Percentiles rank a stretch among this genome's conserved stretches.
Evolutionary conservation across 1,284 basidiomycete genomes (phyloP).

Genomic region (Boletellus sp.): DNA sequence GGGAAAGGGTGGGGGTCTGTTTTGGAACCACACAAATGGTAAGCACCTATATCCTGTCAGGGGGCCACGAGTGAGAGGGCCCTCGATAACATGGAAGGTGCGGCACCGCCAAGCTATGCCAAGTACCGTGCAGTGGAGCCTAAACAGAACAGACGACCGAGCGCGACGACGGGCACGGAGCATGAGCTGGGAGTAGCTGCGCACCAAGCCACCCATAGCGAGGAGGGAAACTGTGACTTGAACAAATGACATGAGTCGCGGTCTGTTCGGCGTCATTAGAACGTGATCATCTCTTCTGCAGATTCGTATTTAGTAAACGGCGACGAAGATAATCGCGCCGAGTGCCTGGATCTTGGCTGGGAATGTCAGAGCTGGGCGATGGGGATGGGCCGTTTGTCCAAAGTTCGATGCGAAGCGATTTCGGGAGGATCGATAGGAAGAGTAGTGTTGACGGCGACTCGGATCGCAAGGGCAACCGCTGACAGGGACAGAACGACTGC

Average conservation of each 20-base stretch:
- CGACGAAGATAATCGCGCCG: neutral
- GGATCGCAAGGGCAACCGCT: no score
- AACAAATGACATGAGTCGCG: neutral
- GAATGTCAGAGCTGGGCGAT: slow-evolving; percentile 1
- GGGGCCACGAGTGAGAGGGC: neutral
- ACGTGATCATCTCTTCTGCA: neutral
- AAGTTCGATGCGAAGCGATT: neutral
- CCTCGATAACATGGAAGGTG: neutral
- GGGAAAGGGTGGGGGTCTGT: no score
- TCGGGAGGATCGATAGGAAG: neutral
- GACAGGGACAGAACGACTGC: no score
- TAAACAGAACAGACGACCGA: neutral
- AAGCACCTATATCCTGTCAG: no score
- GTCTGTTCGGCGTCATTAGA: slow-evolving; percentile 1
- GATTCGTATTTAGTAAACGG: neutral
- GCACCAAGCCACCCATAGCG: neutral
- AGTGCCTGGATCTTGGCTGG: neutral
- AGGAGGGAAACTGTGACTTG: no score
- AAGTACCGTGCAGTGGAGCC: neutral
- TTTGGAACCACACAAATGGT: no score
- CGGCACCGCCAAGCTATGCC: neutral
- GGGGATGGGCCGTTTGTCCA: neutral
- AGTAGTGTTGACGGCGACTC: neutral
- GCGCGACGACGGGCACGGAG: neutral
- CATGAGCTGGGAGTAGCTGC: neutral